Evolutionary conservation across 2,329 filamentous ascomycete species (phyloP), one percentile per base, ranked within the genome.

Genomic region (Rhinocladiella similis): DNA sequence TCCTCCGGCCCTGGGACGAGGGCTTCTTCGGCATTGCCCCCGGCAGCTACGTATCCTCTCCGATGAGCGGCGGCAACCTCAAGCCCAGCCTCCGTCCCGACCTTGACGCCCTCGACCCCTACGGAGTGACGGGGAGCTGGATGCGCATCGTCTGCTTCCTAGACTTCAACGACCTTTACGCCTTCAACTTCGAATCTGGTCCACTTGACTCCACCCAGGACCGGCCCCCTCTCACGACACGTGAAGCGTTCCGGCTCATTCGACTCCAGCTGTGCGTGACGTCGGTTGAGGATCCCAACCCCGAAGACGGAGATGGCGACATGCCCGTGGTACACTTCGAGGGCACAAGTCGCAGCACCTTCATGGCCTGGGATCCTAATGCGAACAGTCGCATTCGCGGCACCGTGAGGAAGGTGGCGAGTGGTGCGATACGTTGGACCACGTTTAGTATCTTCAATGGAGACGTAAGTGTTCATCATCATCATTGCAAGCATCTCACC

Each of bases 351-450:
- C 76, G 80, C 35, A 82, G 84, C 3, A 70, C 89, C 5, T 85
- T 90, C 64, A 80, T 83, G 20, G 76, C 76, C 9, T 86, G 83
- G 79, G 86, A 90, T 66, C 83, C 85, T 3, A 88, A 89, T 66
- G 84, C 85, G 18, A 86, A 86, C 63, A 87, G 84, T 1, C 78
- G 79, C 25, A 80, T 90, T 54, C 77, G 80, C 75, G 88, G 86
- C 84, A 74, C 65, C 1, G 88, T 89, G 1, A 77, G 85, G 10
- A 72, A 87, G 62, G 91, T 88, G 0, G 77, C 78, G 10, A 80
- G 89, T 61, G 87, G 88, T 10, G 87, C 91, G 61, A 84, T 92
- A 3, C 77, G 86, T 42, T 92, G 89, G 89, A 89, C 86, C 1
- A 86, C 83, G 0, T 83, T 83, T 51, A 88, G 84, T 1, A 78